These are phyloP conservation scores for Geranomyces michiganensis DNA, from an alignment of 192 early-diverging fungal genomes.

Conservation along the genomic window DNA sequence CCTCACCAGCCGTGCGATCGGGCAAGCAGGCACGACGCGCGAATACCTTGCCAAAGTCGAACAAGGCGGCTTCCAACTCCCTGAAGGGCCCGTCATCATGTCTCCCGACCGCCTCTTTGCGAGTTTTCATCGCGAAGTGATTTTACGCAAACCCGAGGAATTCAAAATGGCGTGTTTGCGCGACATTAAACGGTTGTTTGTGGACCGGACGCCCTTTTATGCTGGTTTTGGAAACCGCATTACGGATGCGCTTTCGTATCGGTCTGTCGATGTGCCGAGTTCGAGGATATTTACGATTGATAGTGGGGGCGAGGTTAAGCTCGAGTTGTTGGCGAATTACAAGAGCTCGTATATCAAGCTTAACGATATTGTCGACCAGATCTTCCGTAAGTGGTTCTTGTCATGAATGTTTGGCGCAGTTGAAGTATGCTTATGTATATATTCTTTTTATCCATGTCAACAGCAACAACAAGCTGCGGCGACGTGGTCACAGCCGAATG, in stretches of 20 bases:
- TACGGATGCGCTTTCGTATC: conserved; percentile 94
- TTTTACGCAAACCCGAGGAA: conserved; percentile 90
- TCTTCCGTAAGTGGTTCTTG: conserved; percentile 68
- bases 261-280: conserved; percentile 88
- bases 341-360: conserved; percentile 84
- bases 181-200: conserved; percentile 89
- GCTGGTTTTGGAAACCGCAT: conserved; percentile 98
- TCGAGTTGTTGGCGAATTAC: conserved; percentile 84
- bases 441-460: background rate
- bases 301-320: conserved; percentile 82
- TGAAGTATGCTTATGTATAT: background rate
- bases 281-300: conserved; percentile 98
- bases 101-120: conserved; percentile 92
- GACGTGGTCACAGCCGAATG: conserved; percentile 25
- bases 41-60: conserved; percentile 89
- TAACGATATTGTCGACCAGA: conserved; percentile 92
- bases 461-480: conserved; percentile 15
- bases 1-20: conserved; percentile 92
- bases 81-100: conserved; percentile 94
- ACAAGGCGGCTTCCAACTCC: conserved; percentile 85
- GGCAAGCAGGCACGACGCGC: conserved; percentile 85
- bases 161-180: conserved; percentile 96
- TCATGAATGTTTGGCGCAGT: background rate
- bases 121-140: conserved; percentile 92
- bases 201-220: conserved; percentile 81